Evolutionary conservation across 1,139 yeast genomes (phyloP).

Genomic region (Zygoascus hellenicus): DNA sequence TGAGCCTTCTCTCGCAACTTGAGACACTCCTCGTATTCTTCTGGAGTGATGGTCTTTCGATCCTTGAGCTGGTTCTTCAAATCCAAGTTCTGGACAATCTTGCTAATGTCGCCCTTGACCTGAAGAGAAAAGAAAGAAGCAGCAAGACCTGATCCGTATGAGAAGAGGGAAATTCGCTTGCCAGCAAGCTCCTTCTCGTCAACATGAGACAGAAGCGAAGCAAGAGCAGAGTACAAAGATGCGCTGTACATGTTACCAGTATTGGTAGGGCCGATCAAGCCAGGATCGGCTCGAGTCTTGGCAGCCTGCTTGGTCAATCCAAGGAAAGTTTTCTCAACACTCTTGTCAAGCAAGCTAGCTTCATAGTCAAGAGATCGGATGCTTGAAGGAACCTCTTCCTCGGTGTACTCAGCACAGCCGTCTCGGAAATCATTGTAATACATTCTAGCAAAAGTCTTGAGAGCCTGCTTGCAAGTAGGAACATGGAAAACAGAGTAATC

Average conservation of each 20-base stretch:
- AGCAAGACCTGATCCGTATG: constrained; percentile 98
- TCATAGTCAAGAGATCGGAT: constrained; percentile 65
- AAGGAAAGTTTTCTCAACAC: constrained; percentile 79
- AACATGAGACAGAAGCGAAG: constrained; percentile 72
- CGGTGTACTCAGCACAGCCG: constrained; percentile 45
- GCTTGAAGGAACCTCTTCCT: constrained; percentile 56
- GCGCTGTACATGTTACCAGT: constrained; percentile 99
- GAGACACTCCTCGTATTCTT: constrained; percentile 74
- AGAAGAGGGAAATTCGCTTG: constrained; percentile 87
- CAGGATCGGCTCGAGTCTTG: constrained; percentile 68
- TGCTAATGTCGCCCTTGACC: constrained; percentile 74
- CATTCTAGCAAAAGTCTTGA: constrained; percentile 89
- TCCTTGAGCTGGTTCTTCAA: constrained; percentile 62
- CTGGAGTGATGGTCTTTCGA: constrained; percentile 67
- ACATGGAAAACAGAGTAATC: constrained; percentile 97
- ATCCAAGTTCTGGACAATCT: constrained; percentile 60
- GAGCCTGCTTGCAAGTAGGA: constrained; percentile 94
- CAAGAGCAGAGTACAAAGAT: constrained; percentile 80
- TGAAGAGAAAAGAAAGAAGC: constrained; percentile 77
- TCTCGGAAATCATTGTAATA: constrained; percentile 80
- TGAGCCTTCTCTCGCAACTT: constrained; percentile 86
- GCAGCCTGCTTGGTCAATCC: constrained; percentile 68
- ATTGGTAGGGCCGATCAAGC: constrained; percentile 85
- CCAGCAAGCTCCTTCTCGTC: constrained; percentile 68
- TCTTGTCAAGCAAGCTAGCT: constrained; percentile 70